Evolutionary conservation across 192 early-diverging fungal genomes (phyloP).

Genomic region (Mortierella claussenii): DNA sequence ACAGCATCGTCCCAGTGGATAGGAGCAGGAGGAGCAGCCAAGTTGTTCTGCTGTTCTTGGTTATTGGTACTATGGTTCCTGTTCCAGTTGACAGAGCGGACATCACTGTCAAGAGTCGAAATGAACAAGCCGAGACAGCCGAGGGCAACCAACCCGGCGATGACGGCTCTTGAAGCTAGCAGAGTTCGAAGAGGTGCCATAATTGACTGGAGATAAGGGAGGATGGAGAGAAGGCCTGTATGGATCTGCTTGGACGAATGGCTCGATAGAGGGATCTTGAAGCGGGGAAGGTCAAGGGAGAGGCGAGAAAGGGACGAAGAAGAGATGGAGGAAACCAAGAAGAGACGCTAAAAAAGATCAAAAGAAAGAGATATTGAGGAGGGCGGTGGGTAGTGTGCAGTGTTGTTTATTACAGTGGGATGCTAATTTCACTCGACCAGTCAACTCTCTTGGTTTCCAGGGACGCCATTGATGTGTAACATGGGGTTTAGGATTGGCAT

Average conservation of each 20-base stretch:
- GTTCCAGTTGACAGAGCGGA: constrained; percentile 11
- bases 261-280: neutral
- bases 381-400: too few species aligned
- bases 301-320: constrained; percentile 7
- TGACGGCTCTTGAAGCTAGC: constrained; percentile 28
- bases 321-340: neutral
- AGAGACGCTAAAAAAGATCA: constrained; percentile 1
- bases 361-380: too few species aligned
- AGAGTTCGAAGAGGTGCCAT: constrained; percentile 29
- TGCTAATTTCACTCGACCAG: too few species aligned
- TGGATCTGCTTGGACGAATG: neutral
- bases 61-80: constrained; percentile 7
- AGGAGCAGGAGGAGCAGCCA: neutral
- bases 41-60: neutral
- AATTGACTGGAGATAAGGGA: too few species aligned
- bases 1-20: constrained; percentile 20
- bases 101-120: constrained; percentile 22
- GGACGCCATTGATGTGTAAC: too few species aligned
- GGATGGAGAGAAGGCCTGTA: too few species aligned
- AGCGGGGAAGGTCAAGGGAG: neutral
- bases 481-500: too few species aligned
- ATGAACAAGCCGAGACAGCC: constrained; percentile 26
- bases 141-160: constrained; percentile 14
- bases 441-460: too few species aligned
- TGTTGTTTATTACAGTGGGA: too few species aligned